Conservation (phyloP, 139 green algal genomes). For the Volvox reticuliferus region DNA sequence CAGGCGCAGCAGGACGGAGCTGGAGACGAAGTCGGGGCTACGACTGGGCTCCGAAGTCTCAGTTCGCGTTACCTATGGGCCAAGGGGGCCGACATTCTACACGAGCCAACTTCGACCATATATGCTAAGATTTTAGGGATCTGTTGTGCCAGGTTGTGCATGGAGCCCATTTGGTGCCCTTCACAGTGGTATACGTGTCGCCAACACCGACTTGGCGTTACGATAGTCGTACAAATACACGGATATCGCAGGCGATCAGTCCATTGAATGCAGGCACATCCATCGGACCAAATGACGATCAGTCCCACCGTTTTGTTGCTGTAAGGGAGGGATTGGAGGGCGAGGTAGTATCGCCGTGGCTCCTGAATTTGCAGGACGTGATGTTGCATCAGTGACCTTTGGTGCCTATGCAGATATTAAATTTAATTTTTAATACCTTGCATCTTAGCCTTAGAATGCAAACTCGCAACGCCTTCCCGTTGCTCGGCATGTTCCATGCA, state of each 20-base stretch:
- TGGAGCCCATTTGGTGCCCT: too few relatives aligned
- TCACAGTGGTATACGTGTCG: too few relatives aligned
- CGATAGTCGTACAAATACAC: not conserved
- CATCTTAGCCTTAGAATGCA: not conserved
- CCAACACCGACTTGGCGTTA: too few relatives aligned
- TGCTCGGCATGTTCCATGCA: constrained; percentile 9
- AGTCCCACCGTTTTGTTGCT: not conserved
- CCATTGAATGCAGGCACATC: not conserved
- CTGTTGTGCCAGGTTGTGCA: too few relatives aligned
- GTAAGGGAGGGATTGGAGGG: not conserved
- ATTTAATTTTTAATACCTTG: not conserved
- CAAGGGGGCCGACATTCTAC: too few relatives aligned
- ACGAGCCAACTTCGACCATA: too few relatives aligned
- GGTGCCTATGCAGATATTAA: not conserved
- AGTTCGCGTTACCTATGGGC: constrained; percentile 13
- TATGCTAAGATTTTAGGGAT: too few relatives aligned
- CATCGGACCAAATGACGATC: too few relatives aligned
- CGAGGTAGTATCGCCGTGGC: constrained; percentile 34
- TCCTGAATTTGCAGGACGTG: not conserved
- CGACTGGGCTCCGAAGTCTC: constrained; percentile 50
- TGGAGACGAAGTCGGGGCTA: constrained; percentile 55
- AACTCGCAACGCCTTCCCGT: constrained; percentile 15
- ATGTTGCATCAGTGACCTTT: not conserved
- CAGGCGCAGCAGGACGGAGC: constrained; percentile 56
- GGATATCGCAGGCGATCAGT: not conserved